Conservation (phyloP, 1,139 yeast species). For the Sugiyamaella grinbergsii region DNA sequence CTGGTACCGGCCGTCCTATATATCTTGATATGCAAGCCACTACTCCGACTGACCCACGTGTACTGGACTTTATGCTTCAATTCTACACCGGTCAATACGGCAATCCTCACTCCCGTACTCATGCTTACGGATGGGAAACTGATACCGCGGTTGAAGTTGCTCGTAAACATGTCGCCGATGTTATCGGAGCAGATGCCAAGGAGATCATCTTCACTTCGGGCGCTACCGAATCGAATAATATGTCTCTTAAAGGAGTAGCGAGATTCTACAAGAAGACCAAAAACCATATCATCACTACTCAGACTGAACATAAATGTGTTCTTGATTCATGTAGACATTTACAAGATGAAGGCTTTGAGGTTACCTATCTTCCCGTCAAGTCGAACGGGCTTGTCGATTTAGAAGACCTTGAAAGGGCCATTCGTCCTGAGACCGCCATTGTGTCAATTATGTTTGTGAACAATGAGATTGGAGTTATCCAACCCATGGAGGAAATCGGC, state of each 20-base stretch:
- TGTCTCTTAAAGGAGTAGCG: constrained; percentile 94
- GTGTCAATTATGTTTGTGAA: constrained; percentile 98
- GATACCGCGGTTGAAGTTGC: constrained; percentile 89
- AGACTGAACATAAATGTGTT: constrained; percentile 98
- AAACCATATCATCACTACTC: constrained; percentile 91
- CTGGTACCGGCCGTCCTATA: constrained; percentile 62
- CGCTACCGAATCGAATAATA: constrained; percentile 95
- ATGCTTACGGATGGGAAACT: constrained; percentile 99
- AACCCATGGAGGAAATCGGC: constrained; percentile 94
- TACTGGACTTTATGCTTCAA: constrained; percentile 87
- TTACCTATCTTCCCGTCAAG: constrained; percentile 85
- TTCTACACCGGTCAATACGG: constrained; percentile 94
- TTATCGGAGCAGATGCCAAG: constrained; percentile 92
- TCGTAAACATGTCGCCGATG: constrained; percentile 73
- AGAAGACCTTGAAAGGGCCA: constrained; percentile 76
- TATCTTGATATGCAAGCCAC: constrained; percentile 97
- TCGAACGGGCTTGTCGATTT: constrained; percentile 77
- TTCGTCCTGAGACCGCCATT: constrained; percentile 86
- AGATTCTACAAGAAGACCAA: constrained; percentile 87
- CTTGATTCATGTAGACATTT: constrained; percentile 91
- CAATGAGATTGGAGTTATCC: constrained; percentile 97
- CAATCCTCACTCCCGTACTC: constrained; percentile 96
- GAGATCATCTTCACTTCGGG: constrained; percentile 97
- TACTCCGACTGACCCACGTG: constrained; percentile 97
- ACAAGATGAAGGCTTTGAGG: constrained; percentile 96